Evolutionary conservation across 2,329 filamentous ascomycete species (phyloP).

Genomic region (Colletotrichum scovillei): DNA sequence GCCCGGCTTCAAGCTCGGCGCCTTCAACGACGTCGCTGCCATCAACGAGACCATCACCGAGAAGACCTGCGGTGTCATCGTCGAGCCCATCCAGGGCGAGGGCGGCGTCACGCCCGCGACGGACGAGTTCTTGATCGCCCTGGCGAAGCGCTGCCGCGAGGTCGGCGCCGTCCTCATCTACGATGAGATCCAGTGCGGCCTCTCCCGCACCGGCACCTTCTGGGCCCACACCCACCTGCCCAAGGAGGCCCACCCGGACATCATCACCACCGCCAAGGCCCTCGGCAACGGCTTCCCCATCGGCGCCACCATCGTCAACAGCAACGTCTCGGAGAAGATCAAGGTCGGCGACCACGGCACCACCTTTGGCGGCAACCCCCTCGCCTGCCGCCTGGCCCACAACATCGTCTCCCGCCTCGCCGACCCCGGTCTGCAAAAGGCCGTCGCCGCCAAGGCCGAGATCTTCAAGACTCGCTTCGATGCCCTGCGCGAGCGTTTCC

Average conservation of each 20-base stretch:
- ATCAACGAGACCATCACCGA: slow-evolving; percentile 82
- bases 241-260: slow-evolving; percentile 87
- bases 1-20: slow-evolving; percentile 89
- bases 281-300: slow-evolving; percentile 97
- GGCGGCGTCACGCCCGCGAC: slow-evolving; percentile 89
- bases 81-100: slow-evolving; percentile 98
- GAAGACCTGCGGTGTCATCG: slow-evolving; percentile 90
- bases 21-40: slow-evolving; percentile 82
- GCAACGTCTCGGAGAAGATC: slow-evolving; percentile 55
- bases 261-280: slow-evolving; percentile 94
- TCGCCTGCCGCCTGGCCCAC: slow-evolving; percentile 86
- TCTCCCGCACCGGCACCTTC: slow-evolving; percentile 86
- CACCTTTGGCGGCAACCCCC: slow-evolving; percentile 92
- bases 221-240: slow-evolving; percentile 89
- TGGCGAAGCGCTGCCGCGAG: slow-evolving; percentile 86
- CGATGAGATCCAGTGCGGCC: slow-evolving; percentile 97
- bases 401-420: slow-evolving; percentile 84
- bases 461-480: slow-evolving; percentile 62
- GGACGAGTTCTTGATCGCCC: slow-evolving; percentile 83
- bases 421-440: slow-evolving; percentile 74
- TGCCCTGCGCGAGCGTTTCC: slow-evolving; percentile 62
- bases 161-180: slow-evolving; percentile 92
- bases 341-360: slow-evolving; percentile 86
- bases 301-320: slow-evolving; percentile 70
- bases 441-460: slow-evolving; percentile 74